These are phyloP conservation scores for Penicillium sp. DNA, from an alignment of 2,329 filamentous ascomycete species.

Conservation along the genomic window DNA sequence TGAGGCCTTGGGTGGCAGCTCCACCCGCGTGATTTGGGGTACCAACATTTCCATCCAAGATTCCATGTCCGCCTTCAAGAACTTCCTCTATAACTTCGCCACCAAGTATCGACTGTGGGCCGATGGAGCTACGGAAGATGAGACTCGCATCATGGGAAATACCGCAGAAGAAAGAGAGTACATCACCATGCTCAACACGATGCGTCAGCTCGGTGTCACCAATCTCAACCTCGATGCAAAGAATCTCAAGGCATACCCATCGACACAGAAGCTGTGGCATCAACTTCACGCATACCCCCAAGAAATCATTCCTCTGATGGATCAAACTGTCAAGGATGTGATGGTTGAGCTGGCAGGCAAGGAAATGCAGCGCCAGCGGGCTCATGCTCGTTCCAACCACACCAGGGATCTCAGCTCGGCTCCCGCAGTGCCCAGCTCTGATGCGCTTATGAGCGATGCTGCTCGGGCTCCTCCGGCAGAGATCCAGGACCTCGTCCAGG, in stretches of 20 bases:
- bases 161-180: slow-evolving; percentile 74
- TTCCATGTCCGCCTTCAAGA: slow-evolving; percentile 76
- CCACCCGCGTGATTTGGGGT: slow-evolving; percentile 84
- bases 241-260: slow-evolving; percentile 85
- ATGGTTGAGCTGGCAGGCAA: slow-evolving; percentile 82
- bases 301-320: slow-evolving; percentile 93
- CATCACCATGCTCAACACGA: slow-evolving; percentile 73
- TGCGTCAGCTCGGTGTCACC: slow-evolving; percentile 76
- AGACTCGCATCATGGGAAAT: slow-evolving; percentile 58
- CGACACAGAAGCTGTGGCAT: slow-evolving; percentile 88
- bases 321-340: slow-evolving; percentile 83
- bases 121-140: slow-evolving; percentile 70
- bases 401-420: too few relatives aligned
- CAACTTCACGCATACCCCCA: slow-evolving; percentile 89
- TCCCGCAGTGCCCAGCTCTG: too few relatives aligned
- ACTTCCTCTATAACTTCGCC: slow-evolving; percentile 85
- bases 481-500: slow-evolving; percentile 63
- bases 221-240: slow-evolving; percentile 79
- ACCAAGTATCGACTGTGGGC: slow-evolving; percentile 88
- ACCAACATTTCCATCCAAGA: slow-evolving; percentile 92
- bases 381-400: too few relatives aligned
- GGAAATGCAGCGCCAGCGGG: slow-evolving; percentile 54
- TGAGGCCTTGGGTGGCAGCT: slow-evolving; percentile 71
- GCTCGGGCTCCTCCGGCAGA: too few relatives aligned
- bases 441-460: too few relatives aligned